Percentiles rank a stretch among this genome's conserved stretches.
phyloP scores from a whole-genome alignment of 352 stramenopile species.

The Pythium dissimile region DNA sequence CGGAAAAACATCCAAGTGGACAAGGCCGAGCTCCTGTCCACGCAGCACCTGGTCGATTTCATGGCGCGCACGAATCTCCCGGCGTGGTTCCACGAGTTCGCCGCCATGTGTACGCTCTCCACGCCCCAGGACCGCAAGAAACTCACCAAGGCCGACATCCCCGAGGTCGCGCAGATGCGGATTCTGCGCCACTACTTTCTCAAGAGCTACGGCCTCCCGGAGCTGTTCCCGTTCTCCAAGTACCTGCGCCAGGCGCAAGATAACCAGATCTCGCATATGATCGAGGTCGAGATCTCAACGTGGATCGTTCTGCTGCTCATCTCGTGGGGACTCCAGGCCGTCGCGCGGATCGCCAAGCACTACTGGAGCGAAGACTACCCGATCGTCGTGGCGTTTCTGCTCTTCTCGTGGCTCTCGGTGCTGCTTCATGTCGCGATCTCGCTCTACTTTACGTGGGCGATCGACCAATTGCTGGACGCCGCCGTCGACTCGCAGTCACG shows the following conservation, averaged over 20 bases:
- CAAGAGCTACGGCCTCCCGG: conserved; percentile 14
- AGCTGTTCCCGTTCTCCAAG: conserved; percentile 59
- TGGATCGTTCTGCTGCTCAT: conserved; percentile 29
- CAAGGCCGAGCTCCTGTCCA: conserved; percentile 27
- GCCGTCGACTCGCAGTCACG: conserved; percentile 1
- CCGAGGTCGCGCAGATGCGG: conserved; percentile 16
- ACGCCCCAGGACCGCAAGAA: background rate
- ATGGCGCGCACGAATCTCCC: conserved; percentile 1
- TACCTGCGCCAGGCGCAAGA: conserved; percentile 70
- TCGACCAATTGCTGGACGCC: conserved; percentile 14
- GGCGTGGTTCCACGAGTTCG: conserved; percentile 2
- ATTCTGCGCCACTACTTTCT: conserved; percentile 28
- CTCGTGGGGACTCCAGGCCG: conserved; percentile 8
- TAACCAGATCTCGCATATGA: conserved; percentile 78
- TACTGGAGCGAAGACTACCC: background rate
- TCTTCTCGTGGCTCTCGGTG: conserved; percentile 21
- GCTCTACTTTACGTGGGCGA: conserved; percentile 23
- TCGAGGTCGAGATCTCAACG: conserved; percentile 68
- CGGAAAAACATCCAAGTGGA: conserved; percentile 27
- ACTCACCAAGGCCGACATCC: conserved; percentile 5
- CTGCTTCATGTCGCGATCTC: conserved; percentile 16
- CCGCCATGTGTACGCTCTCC: background rate
- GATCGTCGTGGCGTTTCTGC: conserved; percentile 16
- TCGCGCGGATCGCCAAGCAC: conserved; percentile 4
- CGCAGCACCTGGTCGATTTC: conserved; percentile 21